Base-by-base conservation (phyloP, 805 yeast genomes). In the Candida silvicultrix region DNA sequence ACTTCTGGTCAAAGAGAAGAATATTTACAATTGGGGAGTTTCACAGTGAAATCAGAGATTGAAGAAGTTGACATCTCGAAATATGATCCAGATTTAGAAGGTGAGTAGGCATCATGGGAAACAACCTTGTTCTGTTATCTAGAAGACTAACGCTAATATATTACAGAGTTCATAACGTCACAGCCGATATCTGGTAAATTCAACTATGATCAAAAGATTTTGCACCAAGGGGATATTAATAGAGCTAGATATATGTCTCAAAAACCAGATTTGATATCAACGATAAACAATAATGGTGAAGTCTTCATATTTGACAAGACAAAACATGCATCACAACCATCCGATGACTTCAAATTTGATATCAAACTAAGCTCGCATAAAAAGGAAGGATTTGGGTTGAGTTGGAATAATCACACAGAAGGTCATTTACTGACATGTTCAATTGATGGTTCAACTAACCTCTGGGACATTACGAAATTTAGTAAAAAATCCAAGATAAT, bases 251-350 rank as follows among this genome's bases (percentile, higher is more conserved):
- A 77, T 56, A 78, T 86, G 81, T 95, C 96, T 0, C 92, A 85
- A 53, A 90, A 90, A 56, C 94, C 94, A 2, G 94, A 89, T 57
- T 58, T 90, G 5, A 71, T 90, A 5, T 88, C 90, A 2, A 76
- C 89, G 18, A 78, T 81, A 10, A 79, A 85, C 38, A 78, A 83
- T 38, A 61, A 67, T 29, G 97, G 97, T 1, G 68, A 74, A 14
- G 69, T 83, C 12, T 78, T 74, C 43, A 65, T 90, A 4, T 87
- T 82, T 63, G 95, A 90, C 62, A 73, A 94, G 54, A 89, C 97
- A 0, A 89, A 87, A 60, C 95, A 88, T 61, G 74, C 89, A 1
- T 67, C 73, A 12, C 67, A 64, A 38, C 72, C 75, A 4, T 46
- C 65, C 12, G 45, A 46, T 21, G 65, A 54, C 5, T 66, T 66